Base-by-base conservation (phyloP, 164 flowering plant genomes). In the Warburgia ugandensis region DNA sequence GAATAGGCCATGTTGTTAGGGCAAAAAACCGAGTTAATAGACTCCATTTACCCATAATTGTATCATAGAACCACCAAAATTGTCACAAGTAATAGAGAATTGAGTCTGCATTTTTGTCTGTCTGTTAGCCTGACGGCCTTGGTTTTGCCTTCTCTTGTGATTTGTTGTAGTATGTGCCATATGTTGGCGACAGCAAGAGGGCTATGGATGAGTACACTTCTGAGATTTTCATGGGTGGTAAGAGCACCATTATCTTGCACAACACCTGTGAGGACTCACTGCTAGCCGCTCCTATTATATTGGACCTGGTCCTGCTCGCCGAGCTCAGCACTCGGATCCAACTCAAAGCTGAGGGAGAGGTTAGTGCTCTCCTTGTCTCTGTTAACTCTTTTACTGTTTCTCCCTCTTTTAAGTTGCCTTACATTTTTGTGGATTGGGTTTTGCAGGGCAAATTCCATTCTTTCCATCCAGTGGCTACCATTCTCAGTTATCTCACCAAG, bases 201-300 rank as follows among this genome's bases (percentile, higher is more conserved):
- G 99, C 99, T 20, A 86, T 94, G 99, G 99, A 94, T 60, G 97
- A 94, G 85, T 94, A 94, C 82, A 86, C 92, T 3, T 94, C 99
- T 0, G 99, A 94, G 75, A 94, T 94, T 33, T 94, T 89, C 85
- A 86, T 94, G 99, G 99, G 97, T 47, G 99, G 99, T 6, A 83
- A 62, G 70, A 89, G 66, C 84, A 94, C 99, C 61, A 94, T 94
- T 14, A 97, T 89, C 45, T 12, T 94, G 67, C 99, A 94, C 80
- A 94, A 94, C 75, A 89, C 96, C 0, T 94, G 99, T 36, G 99
- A 94, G 68, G 99, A 94, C 63, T 94, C 99, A 16, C 73, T 94
- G 30, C 55, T 94, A 65, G 99, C 99, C 27, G 99, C 99, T 29
- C 99, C 99, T 3, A 94, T 94, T 46, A 86, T 94, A 66, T 59